Base-by-base conservation (phyloP, 192 early-diverging fungal species). In the Mortierella claussenii region DNA sequence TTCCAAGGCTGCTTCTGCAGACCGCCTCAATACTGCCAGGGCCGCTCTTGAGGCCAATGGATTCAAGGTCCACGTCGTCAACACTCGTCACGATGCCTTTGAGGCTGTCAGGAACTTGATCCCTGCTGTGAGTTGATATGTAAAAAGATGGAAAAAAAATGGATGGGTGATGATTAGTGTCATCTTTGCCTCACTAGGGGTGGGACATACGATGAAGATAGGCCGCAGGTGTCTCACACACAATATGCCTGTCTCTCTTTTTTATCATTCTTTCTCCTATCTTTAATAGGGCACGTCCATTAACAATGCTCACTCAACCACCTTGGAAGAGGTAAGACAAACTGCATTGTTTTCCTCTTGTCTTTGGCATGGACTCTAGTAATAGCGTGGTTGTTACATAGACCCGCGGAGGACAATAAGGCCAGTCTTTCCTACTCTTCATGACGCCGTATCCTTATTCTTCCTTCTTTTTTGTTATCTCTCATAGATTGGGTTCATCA, bases 261-360 rank as follows among this genome's bases (percentile, higher is more conserved):
- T 48, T 3, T 60, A 8, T 45, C 10, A n/a, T 23, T 52, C 10
- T 55, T 2, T 15, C 34, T 68, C 31, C 27, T 59, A n/a, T 56
- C 0, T 21, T 45, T 68, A 0, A 30, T 48, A 63, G 59, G 74
- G 74, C n/a, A 32, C 21, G 3, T 69, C 71, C 4, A 68, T 81
- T 47, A 80, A 74, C 76, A 81, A 79, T n/a, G 80, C 64, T 21
- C 78, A 81, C 31, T 80, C 78, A 3, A 81, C 80, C 28, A 79
- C 80, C 8, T 56, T 81, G 69, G 80, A 79, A 27, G 76, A 81
- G 63, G 70, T 60, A 65, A 60, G n/a, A 23, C 8, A 48, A 48
- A 21, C 5, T 42, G 10, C 40, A 11, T 8, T 42, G 8, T 42
- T 8, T 11, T 11, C 8, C 40, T 42, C 40, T 8, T 42, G 17